Base-by-base conservation (phyloP, 768 basidiomycete species). In the Cyclocybe cylindracea region DNA sequence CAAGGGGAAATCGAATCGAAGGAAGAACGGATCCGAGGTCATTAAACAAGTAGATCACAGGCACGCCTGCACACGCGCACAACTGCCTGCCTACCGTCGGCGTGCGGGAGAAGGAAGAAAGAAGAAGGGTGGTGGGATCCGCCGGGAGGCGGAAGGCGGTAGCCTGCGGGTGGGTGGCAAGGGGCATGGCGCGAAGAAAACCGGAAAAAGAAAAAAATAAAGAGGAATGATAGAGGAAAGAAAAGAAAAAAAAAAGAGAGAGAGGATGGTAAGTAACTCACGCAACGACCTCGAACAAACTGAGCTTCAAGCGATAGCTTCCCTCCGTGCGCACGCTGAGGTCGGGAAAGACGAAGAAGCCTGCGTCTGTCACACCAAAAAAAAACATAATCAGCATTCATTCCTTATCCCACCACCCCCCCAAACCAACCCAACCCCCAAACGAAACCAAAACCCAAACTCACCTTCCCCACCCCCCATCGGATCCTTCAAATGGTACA, bases 331-430 rank as follows among this genome's bases (percentile, higher is more conserved):
- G 76, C 5, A 98, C 92, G 54, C 88, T 89, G 19, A 98, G 78
- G 67, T 97, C 95, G 0, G 95, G 95, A 61, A 98, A 98, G 32
- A 97, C 94, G 63, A 98, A 98, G 74, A 95, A 94, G 0, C 92
- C 94, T 7, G 91, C 92, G 61, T 92, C 90, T 65, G 75, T 24
- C n/a, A n/a, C n/a, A n/a, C n/a, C n/a, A n/a, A 65, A 55, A 78
- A 78, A 47, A 73, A 10, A 34, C 10, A 29, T 32, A 43, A 42
- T n/a, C n/a, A n/a, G n/a, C n/a, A n/a, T n/a, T n/a, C n/a, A n/a
- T n/a, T n/a, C n/a, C n/a, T n/a, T n/a, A n/a, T n/a, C n/a, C n/a
- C n/a, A n/a, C n/a, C n/a, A n/a, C n/a, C n/a, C n/a, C n/a, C n/a
- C n/a, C 8, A 39, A 42, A 39, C 24, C 9, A 29, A 9, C 10